These are phyloP conservation scores for Protostelium mycophagum DNA, from an alignment of 78 protist species.

Conservation along the genomic window DNA sequence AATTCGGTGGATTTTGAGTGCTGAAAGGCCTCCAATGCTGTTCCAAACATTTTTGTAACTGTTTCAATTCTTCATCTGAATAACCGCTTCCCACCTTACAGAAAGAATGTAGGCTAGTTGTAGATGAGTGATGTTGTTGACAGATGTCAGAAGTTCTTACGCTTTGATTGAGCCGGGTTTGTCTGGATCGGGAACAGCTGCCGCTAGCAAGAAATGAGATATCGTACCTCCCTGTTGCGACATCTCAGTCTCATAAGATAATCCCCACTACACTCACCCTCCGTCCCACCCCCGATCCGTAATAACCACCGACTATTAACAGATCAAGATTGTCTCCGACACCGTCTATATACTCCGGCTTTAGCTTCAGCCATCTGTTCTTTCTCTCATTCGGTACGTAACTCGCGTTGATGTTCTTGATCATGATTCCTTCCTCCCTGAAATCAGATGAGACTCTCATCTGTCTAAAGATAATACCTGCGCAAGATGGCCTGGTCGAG, in stretches of 20 bases:
- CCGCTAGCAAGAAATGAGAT: conserved; percentile 80
- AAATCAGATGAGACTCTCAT: not conserved
- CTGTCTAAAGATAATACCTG: not conserved
- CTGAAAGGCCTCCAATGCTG: conserved; percentile 60
- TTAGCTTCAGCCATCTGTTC: conserved; percentile 78
- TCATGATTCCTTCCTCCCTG: conserved; percentile 80
- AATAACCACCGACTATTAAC: conserved; percentile 82
- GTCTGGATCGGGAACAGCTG: conserved; percentile 13
- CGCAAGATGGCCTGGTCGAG: conserved; percentile 40
- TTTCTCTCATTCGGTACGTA: conserved; percentile 70
- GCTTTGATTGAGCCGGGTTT: not conserved
- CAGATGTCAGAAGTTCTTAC: not conserved
- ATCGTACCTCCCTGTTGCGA: conserved; percentile 72
- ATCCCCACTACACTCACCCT: no score
- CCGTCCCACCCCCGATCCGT: conserved; percentile 66
- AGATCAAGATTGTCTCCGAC: conserved; percentile 77
- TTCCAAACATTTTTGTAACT: conserved; percentile 36
- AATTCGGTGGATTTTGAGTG: conserved; percentile 9
- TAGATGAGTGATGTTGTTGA: not conserved
- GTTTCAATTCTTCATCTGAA: conserved; percentile 49
- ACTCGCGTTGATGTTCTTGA: conserved; percentile 39
- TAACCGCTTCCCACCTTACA: conserved; percentile 78
- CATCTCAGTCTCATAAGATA: no score
- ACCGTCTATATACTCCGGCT: conserved; percentile 83
- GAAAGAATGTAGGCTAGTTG: conserved; percentile 31